Evolutionary conservation across 106 monocot species (phyloP), one percentile per base, ranked within the genome.

Genomic region (Apostasia shenzhenica): DNA sequence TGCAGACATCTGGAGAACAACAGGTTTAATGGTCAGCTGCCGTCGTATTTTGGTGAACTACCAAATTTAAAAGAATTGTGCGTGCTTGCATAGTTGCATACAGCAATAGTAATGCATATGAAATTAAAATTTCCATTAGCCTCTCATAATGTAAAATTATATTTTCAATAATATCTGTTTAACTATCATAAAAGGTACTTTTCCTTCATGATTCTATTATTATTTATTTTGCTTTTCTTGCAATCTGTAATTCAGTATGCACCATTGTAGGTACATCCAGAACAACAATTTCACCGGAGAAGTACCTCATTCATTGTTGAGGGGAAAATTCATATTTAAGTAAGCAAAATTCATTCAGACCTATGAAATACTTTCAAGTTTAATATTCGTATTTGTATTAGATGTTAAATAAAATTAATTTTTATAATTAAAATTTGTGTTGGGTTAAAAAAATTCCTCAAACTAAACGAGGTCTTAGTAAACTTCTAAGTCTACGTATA

Each of bases 1-100:
- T 76, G 46, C 70, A 84, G 84, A 49, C 84, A 84, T 72, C 70
- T 84, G 14, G 80, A 84, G 68, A 74, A 84, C 61, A 84, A 84
- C 57, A 69, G 49, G 67, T 56, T 84, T 37, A 77, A 72, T 48
- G 84, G 80, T 53, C 56, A 57, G 57, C 58, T 84, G 63, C 84
- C 80, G 37, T 74, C 76, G 6, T 84, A 64, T 41, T 84, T 80
- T 13, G 76, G 56, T 14, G 59, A 73, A 12, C 59, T 84, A 43
- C 77, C 80, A 66, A 84, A 62, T 14, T 73, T 84, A 58, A 62
- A 45, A 66, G 80, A 77, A 73, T 41, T 84, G 84, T 84, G 77
- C 60, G 84, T 77, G 52, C 48, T 47, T 43, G 47, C 38, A 14
- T 61, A 43, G 12, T 26, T 26, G 26, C 26, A 26, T 59, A 8